Conservation (phyloP, 2,329 filamentous ascomycete genomes). For the Cercospora sp. region DNA sequence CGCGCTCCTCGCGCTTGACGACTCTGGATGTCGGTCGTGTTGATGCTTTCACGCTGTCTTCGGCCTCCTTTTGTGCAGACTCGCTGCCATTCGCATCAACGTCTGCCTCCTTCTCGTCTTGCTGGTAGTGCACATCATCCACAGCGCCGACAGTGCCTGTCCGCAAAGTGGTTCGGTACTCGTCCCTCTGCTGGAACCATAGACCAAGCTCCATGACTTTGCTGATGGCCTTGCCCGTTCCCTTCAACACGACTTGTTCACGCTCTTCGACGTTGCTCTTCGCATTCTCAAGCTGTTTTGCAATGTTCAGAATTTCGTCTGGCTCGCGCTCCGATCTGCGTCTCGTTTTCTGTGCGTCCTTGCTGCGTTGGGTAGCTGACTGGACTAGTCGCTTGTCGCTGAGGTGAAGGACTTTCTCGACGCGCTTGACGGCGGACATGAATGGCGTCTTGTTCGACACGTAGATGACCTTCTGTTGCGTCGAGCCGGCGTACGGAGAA, state of each 20-base stretch:
- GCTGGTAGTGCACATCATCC: slow-evolving; percentile 60
- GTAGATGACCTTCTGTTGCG: slow-evolving; percentile 61
- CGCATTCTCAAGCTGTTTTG: slow-evolving; percentile 38
- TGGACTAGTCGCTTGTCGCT: slow-evolving; percentile 54
- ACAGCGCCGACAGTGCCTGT: slow-evolving; percentile 66
- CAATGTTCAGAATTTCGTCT: slow-evolving; percentile 40
- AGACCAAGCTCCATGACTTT: slow-evolving; percentile 62
- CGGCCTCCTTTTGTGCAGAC: neutral
- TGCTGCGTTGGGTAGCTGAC: slow-evolving; percentile 39
- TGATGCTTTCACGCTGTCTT: neutral
- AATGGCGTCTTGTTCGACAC: slow-evolving; percentile 65
- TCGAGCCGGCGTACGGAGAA: slow-evolving; percentile 53
- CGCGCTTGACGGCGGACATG: slow-evolving; percentile 65
- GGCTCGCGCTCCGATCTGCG: slow-evolving; percentile 19
- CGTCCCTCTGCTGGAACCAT: slow-evolving; percentile 62
- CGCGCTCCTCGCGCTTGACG: slow-evolving; percentile 21
- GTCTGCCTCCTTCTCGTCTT: slow-evolving; percentile 27
- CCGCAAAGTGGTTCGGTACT: slow-evolving; percentile 58
- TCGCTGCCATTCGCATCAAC: neutral
- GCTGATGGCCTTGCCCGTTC: slow-evolving; percentile 66
- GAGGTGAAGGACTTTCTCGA: slow-evolving; percentile 62
- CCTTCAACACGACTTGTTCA: slow-evolving; percentile 59
- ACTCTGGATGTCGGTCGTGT: slow-evolving; percentile 3
- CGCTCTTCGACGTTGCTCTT: slow-evolving; percentile 37
- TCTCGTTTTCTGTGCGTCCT: slow-evolving; percentile 27